Evolutionary conservation across 129 eudicot species (phyloP).

Genomic region (Helianthus annuus): DNA sequence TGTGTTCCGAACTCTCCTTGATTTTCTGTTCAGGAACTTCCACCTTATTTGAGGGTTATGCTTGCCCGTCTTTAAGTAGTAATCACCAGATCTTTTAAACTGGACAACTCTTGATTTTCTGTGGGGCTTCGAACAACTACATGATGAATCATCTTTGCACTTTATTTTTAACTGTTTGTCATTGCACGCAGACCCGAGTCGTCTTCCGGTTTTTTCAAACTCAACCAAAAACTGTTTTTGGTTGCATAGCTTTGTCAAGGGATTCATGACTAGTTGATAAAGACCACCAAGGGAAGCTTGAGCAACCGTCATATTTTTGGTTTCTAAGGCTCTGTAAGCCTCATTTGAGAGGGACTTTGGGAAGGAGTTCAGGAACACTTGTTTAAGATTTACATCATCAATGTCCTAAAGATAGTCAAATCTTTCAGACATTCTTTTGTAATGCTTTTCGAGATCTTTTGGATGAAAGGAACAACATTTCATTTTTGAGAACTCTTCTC

Average conservation of each 20-base stretch:
- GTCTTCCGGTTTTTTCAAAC: not conserved
- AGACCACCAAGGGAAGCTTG: not conserved
- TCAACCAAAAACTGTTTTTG: not conserved
- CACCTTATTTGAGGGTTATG: too few species aligned
- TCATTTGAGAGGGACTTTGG: not conserved
- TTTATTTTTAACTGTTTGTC: not conserved
- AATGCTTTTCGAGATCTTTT: not conserved
- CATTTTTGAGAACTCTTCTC: conserved; percentile 1
- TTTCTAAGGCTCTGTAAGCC: not conserved
- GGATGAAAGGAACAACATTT: not conserved
- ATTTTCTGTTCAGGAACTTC: too few species aligned
- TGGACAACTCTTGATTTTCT: too few species aligned
- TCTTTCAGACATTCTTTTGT: not conserved
- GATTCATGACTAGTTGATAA: not conserved
- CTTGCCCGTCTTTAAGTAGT: too few species aligned
- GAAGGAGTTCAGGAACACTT: not conserved
- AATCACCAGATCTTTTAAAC: not conserved
- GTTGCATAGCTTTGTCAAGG: not conserved
- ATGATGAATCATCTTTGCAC: too few species aligned
- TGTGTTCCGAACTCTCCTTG: too few species aligned
- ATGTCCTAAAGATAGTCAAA: not conserved
- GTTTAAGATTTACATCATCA: not conserved
- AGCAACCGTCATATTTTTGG: too few species aligned
- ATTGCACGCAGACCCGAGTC: not conserved
- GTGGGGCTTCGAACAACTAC: too few species aligned